Evolutionary conservation across 2,329 filamentous ascomycete genomes (phyloP).

Genomic region (Aureobasidium sp.): DNA sequence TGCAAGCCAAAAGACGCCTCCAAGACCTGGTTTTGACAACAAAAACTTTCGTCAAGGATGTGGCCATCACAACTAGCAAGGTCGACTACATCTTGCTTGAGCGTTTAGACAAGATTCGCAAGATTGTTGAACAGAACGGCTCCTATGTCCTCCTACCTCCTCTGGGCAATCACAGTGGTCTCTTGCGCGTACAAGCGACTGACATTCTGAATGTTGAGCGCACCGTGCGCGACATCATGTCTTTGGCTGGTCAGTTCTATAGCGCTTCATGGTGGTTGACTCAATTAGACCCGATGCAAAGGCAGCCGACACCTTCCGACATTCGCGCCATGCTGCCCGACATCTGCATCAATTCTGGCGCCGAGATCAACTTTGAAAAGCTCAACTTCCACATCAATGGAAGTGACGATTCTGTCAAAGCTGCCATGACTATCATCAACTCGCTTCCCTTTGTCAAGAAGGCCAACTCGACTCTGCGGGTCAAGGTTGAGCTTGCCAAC

Average conservation of each 20-base stretch:
- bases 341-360: slow-evolving; percentile 92
- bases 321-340: slow-evolving; percentile 87
- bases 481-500: slow-evolving; percentile 97
- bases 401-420: slow-evolving; percentile 92
- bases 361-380: slow-evolving; percentile 91
- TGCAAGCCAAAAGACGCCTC: slow-evolving; percentile 83
- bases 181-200: slow-evolving; percentile 84
- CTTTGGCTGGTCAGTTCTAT: slow-evolving; percentile 92
- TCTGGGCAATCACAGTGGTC: slow-evolving; percentile 74
- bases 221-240: slow-evolving; percentile 93
- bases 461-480: slow-evolving; percentile 83
- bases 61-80: slow-evolving; percentile 81
- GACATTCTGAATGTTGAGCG: slow-evolving; percentile 93
- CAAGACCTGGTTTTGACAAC: slow-evolving; percentile 76
- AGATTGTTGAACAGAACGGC: slow-evolving; percentile 94
- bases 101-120: slow-evolving; percentile 90
- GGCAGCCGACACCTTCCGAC: slow-evolving; percentile 57
- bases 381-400: slow-evolving; percentile 90
- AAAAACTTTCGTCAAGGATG: slow-evolving; percentile 77
- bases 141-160: slow-evolving; percentile 90
- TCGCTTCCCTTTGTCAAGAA: slow-evolving; percentile 84
- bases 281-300: slow-evolving; percentile 61
- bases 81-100: slow-evolving; percentile 90
- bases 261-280: slow-evolving; percentile 94
- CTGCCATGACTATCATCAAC: slow-evolving; percentile 87